phyloP scores from a whole-genome alignment of 2,329 filamentous ascomycete genomes.

The Cyphellophora attinorum region DNA sequence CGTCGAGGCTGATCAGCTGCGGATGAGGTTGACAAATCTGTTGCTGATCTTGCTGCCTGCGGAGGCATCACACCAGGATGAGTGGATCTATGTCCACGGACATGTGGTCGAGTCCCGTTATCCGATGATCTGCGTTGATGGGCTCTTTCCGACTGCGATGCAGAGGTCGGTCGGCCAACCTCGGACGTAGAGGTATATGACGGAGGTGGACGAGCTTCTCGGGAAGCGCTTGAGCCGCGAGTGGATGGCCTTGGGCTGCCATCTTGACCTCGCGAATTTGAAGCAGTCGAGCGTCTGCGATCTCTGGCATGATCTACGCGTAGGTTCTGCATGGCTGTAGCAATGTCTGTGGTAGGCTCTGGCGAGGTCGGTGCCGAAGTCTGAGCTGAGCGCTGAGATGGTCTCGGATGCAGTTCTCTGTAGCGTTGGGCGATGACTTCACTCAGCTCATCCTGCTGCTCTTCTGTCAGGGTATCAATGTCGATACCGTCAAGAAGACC shows the following conservation, averaged over 20 bases:
- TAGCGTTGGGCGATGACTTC: conserved; percentile 86
- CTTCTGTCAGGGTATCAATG: conserved; percentile 73
- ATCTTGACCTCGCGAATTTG: neutral
- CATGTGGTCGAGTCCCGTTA: conserved; percentile 12
- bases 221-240: neutral
- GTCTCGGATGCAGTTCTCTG: conserved; percentile 54
- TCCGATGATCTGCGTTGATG: conserved; percentile 20
- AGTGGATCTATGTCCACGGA: neutral
- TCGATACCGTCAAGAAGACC: conserved; percentile 82
- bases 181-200: conserved; percentile 3
- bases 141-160: too few relatives aligned
- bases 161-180: neutral
- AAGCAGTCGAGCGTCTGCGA: neutral
- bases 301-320: neutral
- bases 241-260: neutral
- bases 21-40: conserved; percentile 43
- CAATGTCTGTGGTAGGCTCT: conserved; percentile 12
- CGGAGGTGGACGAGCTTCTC: conserved; percentile 7
- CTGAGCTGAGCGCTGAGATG: conserved; percentile 44
- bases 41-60: conserved; percentile 52
- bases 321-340: neutral
- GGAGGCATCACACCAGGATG: neutral
- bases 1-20: conserved; percentile 9
- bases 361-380: conserved; percentile 15
- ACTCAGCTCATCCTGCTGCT: conserved; percentile 80